Percentiles rank a stretch among this genome's conserved stretches.
These are phyloP conservation scores for Chalara sp. DNA, from an alignment of 2,329 filamentous ascomycete species.

Conservation along the genomic window DNA sequence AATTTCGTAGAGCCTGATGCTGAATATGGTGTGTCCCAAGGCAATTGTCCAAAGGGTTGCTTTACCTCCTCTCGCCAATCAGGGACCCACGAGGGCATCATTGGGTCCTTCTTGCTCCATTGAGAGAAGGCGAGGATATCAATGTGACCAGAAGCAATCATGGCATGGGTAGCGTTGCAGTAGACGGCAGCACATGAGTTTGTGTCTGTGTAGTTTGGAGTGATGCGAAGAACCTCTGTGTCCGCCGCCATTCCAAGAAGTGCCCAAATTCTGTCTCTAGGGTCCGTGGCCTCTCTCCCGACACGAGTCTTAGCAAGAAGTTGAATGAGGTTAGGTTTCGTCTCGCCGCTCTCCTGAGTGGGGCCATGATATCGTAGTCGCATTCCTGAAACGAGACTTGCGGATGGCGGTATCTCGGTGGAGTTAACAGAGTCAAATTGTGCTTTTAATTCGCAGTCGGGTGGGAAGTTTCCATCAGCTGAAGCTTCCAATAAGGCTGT, in stretches of 20 bases:
- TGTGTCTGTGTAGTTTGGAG: conserved; percentile 26
- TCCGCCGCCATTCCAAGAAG: conserved; percentile 27
- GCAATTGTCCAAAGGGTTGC: too few relatives aligned
- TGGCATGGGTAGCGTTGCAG: conserved; percentile 28
- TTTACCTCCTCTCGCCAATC: conserved; percentile 22
- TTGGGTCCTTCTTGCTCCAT: background rate
- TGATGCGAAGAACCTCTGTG: conserved; percentile 21
- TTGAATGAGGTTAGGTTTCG: background rate
- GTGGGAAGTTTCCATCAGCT: background rate
- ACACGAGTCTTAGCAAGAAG: conserved; percentile 20
- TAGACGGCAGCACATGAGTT: conserved; percentile 22
- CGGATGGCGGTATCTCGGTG: background rate
- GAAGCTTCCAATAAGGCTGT: background rate
- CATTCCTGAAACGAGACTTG: background rate
- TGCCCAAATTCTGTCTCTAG: conserved; percentile 32
- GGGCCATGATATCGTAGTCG: background rate
- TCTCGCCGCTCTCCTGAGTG: background rate
- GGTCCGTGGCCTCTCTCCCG: conserved; percentile 23
- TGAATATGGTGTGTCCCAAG: too few relatives aligned
- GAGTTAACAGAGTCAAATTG: too few relatives aligned
- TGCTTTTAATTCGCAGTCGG: too few relatives aligned
- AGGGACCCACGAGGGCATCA: conserved; percentile 29
- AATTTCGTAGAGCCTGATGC: too few relatives aligned
- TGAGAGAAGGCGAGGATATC: conserved; percentile 7
- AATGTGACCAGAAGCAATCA: conserved; percentile 27